These are phyloP conservation scores for Rhipidocladum racemiflorum DNA, from an alignment of 176 grass and related monocot species.

Conservation along the genomic window DNA sequence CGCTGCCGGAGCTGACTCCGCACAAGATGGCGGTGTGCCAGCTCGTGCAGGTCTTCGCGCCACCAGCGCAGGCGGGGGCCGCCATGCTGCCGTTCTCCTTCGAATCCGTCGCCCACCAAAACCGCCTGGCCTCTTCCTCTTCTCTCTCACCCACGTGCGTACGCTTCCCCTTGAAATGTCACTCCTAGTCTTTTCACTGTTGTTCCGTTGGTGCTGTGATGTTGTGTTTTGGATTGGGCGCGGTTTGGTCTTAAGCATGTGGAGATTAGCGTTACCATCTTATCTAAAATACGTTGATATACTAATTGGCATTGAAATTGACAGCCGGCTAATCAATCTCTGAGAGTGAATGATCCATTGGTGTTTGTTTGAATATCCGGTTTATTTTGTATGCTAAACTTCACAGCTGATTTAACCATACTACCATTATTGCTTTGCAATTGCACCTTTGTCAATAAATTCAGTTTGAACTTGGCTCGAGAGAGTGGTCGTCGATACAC, in stretches of 20 bases:
- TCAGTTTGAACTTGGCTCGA: not conserved
- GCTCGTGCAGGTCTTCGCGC: slow-evolving; percentile 78
- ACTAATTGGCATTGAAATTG: no score
- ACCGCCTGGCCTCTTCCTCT: slow-evolving; percentile 85
- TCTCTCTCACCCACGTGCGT: slow-evolving; percentile 63
- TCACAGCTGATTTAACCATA: not conserved
- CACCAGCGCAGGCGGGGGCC: slow-evolving; percentile 42
- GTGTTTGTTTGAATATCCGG: not conserved
- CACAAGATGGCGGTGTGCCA: slow-evolving; percentile 85
- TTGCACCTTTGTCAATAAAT: not conserved
- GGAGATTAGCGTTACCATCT: not conserved
- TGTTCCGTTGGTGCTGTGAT: not conserved
- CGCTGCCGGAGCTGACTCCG: slow-evolving; percentile 69
- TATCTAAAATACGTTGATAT: no score
- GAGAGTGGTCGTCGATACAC: not conserved
- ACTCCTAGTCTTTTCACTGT: not conserved
- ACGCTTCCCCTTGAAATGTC: not conserved
- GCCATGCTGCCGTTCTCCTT: slow-evolving; percentile 51
- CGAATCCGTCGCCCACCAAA: slow-evolving; percentile 63
- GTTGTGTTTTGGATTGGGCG: not conserved
- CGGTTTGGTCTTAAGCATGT: not conserved
- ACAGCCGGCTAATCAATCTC: no score
- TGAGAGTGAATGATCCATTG: no score
- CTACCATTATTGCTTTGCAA: not conserved
- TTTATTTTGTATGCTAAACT: not conserved